Evolutionary conservation across 1,284 basidiomycete genomes (phyloP), one percentile per base, ranked within the genome.

Genomic region (Ganoderma meredithae): DNA sequence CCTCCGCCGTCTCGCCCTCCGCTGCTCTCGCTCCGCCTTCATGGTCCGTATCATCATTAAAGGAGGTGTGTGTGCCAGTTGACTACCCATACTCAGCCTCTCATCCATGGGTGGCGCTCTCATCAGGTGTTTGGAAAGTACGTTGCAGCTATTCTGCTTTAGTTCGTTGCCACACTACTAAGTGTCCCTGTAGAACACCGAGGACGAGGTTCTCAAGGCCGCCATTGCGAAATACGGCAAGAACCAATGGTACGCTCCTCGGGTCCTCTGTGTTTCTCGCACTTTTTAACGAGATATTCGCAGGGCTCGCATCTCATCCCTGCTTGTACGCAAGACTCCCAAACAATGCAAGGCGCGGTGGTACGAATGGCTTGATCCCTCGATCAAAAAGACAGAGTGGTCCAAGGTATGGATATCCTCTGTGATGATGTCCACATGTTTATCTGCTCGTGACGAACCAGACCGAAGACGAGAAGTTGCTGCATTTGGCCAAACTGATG

Each of bases 341-440:
- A 99, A 99, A 81, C 98, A 99, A 83, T 99, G 98, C 85, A 99
- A 99, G 82, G 98, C 97, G 3, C 90, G 95, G 68, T 99, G 98
- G 98, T 99, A 98, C 80, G 98, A 99, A 84, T 99, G 98, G 98
- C 85, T 99, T 64, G 98, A 99, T 81, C 98, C 98, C 8, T 97
- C 96, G 62, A 99, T 99, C 83, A 99, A 99, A 82, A 99, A 99
- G 86, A 98, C 97, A 44, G 98, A 99, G 80, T 98, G 96, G 96
- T 97, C 95, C 59, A 98, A 98, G 83, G 95, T 93, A 70, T 68
- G 86, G 80, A 13, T 10, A 33, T 15, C 41, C 27, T 52, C 10
- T 36, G 17, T n/a, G 17, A 19, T 1, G 12, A 19, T 33, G 1
- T 7, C 60, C 13, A 27, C 27, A 55, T 55, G 52, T 33, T 55